Percentiles rank a stretch among this genome's conserved stretches.
phyloP scores from a whole-genome alignment of 495 filamentous ascomycete genomes.

The Penicillium canariense region DNA sequence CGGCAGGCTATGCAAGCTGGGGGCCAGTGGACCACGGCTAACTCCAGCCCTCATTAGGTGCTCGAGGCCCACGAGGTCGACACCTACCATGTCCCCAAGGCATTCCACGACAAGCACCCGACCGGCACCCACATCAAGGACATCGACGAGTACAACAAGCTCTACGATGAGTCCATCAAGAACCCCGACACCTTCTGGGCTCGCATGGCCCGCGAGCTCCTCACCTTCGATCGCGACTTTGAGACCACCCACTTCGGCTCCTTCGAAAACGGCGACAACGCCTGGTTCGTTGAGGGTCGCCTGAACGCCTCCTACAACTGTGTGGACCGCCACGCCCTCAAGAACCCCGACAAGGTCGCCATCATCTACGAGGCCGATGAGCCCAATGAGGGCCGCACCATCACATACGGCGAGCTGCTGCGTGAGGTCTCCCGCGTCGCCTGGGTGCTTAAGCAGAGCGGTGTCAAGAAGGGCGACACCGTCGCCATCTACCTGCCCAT shows the following conservation, averaged over 20 bases:
- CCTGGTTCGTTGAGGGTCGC: conserved; percentile 93
- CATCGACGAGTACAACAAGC: conserved; percentile 82
- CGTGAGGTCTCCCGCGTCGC: conserved; percentile 86
- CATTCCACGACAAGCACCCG: conserved; percentile 68
- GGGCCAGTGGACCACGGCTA: background rate
- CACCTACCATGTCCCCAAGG: conserved; percentile 69
- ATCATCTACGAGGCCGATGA: conserved; percentile 99
- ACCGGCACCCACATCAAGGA: conserved; percentile 63
- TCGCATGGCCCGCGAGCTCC: conserved; percentile 77
- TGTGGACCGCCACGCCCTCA: conserved; percentile 92
- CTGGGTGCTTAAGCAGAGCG: conserved; percentile 86
- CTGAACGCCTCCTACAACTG: conserved; percentile 98
- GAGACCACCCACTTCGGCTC: conserved; percentile 82
- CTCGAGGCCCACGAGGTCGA: conserved; percentile 82
- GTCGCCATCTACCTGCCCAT: conserved; percentile 98
- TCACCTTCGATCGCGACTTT: conserved; percentile 90
- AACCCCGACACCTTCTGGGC: conserved; percentile 91
- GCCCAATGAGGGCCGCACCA: conserved; percentile 76
- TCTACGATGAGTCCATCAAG: conserved; percentile 96
- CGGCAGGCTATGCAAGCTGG: background rate
- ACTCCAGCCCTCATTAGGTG: conserved; percentile 25
- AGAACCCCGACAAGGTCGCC: conserved; percentile 85
- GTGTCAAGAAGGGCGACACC: conserved; percentile 95
- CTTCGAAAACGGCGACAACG: conserved; percentile 76
- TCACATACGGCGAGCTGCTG: conserved; percentile 92